phyloP scores from a whole-genome alignment of 2,329 filamentous ascomycete species.

The Amesomyces nigricolor region DNA sequence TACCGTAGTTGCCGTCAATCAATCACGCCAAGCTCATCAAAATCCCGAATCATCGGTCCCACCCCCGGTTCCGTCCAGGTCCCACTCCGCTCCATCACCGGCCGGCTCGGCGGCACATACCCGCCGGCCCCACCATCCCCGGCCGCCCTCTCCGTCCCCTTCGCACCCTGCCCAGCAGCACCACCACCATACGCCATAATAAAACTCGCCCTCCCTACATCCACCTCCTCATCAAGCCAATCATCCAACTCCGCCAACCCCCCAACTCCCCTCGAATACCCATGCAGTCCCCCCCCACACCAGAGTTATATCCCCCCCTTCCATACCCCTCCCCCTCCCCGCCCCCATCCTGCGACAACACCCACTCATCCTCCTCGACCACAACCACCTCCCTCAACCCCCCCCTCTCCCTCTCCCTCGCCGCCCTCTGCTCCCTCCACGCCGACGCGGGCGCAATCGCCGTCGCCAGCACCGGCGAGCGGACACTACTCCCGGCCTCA shows the following conservation, averaged over 20 bases:
- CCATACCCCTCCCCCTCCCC: constrained; percentile 5
- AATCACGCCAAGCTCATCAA: constrained; percentile 29
- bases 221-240: constrained; percentile 17
- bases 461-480: constrained; percentile 11
- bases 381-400: constrained; percentile 19
- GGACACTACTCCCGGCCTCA: constrained; percentile 26
- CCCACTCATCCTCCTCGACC: constrained; percentile 28
- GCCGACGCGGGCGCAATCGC: constrained; percentile 11
- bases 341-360: constrained; percentile 8
- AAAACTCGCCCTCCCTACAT: constrained; percentile 15
- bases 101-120: background rate
- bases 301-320: no score
- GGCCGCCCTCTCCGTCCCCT: background rate
- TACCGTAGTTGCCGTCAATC: background rate
- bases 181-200: background rate
- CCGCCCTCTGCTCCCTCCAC: background rate
- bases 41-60: constrained; percentile 33
- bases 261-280: background rate
- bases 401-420: background rate
- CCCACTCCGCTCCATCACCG: background rate
- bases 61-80: constrained; percentile 22
- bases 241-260: constrained; percentile 5
- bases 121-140: background rate
- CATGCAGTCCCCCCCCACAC: no score
- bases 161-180: background rate